phyloP scores from a whole-genome alignment of 208 protist species.

The Leptomonas seymouri region DNA sequence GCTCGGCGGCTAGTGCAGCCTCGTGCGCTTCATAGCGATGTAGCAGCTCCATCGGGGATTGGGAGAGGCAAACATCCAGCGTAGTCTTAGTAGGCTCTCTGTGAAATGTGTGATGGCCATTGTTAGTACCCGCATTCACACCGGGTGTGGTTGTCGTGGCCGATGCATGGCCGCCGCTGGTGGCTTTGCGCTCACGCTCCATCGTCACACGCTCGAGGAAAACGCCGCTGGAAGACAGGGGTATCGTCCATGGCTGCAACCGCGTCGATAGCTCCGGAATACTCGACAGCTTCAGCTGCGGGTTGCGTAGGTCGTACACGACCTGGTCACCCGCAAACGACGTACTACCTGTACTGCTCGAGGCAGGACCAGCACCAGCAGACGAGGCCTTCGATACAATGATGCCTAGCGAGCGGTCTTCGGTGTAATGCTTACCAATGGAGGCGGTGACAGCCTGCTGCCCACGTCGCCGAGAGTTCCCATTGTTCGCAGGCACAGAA shows the following conservation, averaged over 20 bases:
- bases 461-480: not conserved
- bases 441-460: slow-evolving; percentile 2
- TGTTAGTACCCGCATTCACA: not conserved
- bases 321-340: slow-evolving; percentile 4
- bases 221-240: slow-evolving; percentile 39
- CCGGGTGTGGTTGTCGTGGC: not conserved
- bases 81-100: slow-evolving; percentile 12
- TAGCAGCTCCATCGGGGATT: slow-evolving; percentile 57
- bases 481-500: too few relatives aligned
- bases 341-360: too few relatives aligned
- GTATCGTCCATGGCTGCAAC: slow-evolving; percentile 66
- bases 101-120: not conserved
- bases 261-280: slow-evolving; percentile 46
- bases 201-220: slow-evolving; percentile 60
- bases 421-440: not conserved
- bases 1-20: slow-evolving; percentile 21
- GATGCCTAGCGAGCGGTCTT: slow-evolving; percentile 8
- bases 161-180: not conserved
- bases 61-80: slow-evolving; percentile 67
- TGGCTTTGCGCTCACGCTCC: slow-evolving; percentile 43
- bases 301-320: slow-evolving; percentile 39
- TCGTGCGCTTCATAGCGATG: slow-evolving; percentile 55
- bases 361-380: not conserved
- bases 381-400: slow-evolving; percentile 26
- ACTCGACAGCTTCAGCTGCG: slow-evolving; percentile 37